Evolutionary conservation across 768 basidiomycete genomes (phyloP).

Genomic region (Tulasnella sp.): DNA sequence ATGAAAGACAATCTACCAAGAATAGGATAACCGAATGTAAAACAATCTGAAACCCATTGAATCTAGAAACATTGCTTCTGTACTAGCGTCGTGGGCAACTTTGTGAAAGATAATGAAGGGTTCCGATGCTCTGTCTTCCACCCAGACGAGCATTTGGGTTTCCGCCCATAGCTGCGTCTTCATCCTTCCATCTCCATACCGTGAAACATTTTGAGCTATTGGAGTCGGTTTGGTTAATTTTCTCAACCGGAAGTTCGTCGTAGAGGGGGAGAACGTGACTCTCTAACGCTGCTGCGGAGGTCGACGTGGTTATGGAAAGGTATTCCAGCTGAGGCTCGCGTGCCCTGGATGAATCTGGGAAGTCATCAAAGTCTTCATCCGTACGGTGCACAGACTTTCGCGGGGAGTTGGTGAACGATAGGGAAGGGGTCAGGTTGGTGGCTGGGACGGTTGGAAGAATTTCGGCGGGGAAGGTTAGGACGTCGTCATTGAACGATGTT

Average conservation of each 20-base stretch:
- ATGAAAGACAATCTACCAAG: background rate
- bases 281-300: constrained; percentile 50
- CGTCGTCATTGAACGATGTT: constrained; percentile 37
- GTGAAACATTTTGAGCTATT: constrained; percentile 58
- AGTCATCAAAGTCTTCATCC: constrained; percentile 7
- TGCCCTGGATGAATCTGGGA: background rate
- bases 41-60: background rate
- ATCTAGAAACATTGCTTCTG: background rate
- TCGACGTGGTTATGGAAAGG: constrained; percentile 38
- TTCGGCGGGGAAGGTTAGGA: constrained; percentile 34
- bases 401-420: background rate
- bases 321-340: constrained; percentile 30
- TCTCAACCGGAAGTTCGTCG: constrained; percentile 47
- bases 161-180: background rate
- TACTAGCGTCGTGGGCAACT: constrained; percentile 7
- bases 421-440: constrained; percentile 4
- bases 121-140: constrained; percentile 8
- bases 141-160: background rate
- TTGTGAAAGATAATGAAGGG: constrained; percentile 11
- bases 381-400: background rate
- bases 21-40: background rate
- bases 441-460: constrained; percentile 26
- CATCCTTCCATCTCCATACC: constrained; percentile 51
- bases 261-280: constrained; percentile 19
- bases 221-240: constrained; percentile 43